phyloP scores from a whole-genome alignment of 768 basidiomycete species.

The Tephrocybe sp. region DNA sequence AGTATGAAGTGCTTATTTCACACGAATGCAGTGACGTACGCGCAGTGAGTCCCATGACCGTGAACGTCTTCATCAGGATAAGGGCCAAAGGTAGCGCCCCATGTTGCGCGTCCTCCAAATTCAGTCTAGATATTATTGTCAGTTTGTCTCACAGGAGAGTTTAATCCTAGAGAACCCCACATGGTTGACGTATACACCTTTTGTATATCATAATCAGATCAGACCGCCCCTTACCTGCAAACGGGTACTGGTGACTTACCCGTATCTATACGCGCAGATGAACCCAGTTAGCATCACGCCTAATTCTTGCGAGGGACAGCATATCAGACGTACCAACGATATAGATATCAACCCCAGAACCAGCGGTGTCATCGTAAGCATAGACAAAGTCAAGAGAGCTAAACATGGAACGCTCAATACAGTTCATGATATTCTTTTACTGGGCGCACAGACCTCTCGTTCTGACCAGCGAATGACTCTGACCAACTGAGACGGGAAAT shows the following conservation, averaged over 20 bases:
- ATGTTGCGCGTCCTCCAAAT: slow-evolving; percentile 40
- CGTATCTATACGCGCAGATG: slow-evolving; percentile 17
- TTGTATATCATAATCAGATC: neutral
- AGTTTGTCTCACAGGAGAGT: too few species aligned
- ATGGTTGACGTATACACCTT: slow-evolving; percentile 10
- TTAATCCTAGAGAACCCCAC: too few species aligned
- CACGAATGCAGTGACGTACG: slow-evolving; percentile 22
- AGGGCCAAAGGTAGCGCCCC: slow-evolving; percentile 35
- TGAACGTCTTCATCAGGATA: slow-evolving; percentile 29
- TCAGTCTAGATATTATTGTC: slow-evolving; percentile 21
- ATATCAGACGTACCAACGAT: slow-evolving; percentile 31
- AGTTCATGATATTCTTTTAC: neutral
- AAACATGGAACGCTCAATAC: neutral
- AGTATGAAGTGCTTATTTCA: neutral
- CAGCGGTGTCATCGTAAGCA: slow-evolving; percentile 14
- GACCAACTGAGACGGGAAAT: slow-evolving; percentile 24
- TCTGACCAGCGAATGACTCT: slow-evolving; percentile 15
- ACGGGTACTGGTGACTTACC: slow-evolving; percentile 4
- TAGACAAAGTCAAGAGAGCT: slow-evolving; percentile 14
- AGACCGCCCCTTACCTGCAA: neutral
- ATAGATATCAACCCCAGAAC: slow-evolving; percentile 29
- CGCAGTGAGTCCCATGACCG: slow-evolving; percentile 42
- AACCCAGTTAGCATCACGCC: neutral
- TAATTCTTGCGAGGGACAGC: neutral
- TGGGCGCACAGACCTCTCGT: slow-evolving; percentile 1